These are phyloP conservation scores for Eragrostis tef DNA, from an alignment of 202 grass and related monocot species.

Conservation along the genomic window DNA sequence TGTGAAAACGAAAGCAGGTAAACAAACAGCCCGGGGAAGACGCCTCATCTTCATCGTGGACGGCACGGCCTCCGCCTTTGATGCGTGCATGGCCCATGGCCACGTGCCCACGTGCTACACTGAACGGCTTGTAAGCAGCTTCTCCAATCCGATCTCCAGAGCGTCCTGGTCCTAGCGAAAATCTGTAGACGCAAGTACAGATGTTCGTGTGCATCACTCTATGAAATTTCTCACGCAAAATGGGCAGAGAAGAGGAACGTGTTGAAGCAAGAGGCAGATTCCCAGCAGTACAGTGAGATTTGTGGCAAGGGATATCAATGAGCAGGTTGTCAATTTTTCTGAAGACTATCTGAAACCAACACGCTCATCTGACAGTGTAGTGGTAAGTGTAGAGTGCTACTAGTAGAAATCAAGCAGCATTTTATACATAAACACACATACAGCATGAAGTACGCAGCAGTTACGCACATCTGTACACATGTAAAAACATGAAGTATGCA, in stretches of 20 bases:
- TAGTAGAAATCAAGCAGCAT: background rate
- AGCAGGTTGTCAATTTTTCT: background rate
- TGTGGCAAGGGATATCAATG: background rate
- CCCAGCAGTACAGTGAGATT: background rate
- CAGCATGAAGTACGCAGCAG: background rate
- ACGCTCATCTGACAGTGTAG: background rate
- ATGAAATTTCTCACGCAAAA: background rate
- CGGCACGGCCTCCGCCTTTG: conserved; percentile 24
- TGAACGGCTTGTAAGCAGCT: background rate
- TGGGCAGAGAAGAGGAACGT: background rate
- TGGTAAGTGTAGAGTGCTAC: background rate
- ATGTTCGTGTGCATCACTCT: background rate
- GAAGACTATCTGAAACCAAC: background rate
- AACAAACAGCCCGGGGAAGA: background rate
- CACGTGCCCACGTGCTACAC: conserved; percentile 17
- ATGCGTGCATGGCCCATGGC: conserved; percentile 13
- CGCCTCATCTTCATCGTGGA: conserved; percentile 6
- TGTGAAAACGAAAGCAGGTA: background rate
- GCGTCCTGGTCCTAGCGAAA: background rate
- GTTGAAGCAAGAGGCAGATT: background rate
- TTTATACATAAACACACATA: background rate
- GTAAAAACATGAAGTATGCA: too few relatives aligned
- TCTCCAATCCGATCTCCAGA: background rate
- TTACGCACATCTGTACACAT: background rate
- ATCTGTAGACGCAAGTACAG: background rate